Evolutionary conservation across 2,329 filamentous ascomycete genomes (phyloP), one percentile per base, ranked within the genome.

Genomic region (Albophoma yamanashiensis): DNA sequence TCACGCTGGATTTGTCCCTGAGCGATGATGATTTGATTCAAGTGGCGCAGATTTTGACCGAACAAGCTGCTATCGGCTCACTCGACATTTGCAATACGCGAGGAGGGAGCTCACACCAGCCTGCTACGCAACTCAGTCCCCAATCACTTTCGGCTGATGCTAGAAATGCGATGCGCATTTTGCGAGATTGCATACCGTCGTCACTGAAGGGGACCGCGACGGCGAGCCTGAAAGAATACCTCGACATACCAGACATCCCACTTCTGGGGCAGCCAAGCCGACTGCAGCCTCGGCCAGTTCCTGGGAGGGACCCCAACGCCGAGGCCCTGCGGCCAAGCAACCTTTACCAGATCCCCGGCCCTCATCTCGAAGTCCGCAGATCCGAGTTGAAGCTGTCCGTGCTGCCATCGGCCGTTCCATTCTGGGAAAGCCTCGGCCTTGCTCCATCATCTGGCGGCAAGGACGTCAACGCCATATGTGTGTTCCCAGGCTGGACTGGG

Each of bases 341-440:
- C 62, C 73, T 87, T 2, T 88, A 88, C 64, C 77, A 79, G 47
- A 82, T 94, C 2, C 81, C 83, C 1, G 77, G 85, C 0, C 89
- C 90, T 1, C 87, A 89, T 67, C 76, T 94, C 43, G 86, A 90
- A 64, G 78, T 95, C 14, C 86, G 87, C 56, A 81, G 90, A 58
- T 83, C 85, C 25, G 88, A 91, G 45, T 80, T 81, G 1, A 83
- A 82, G 56, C 81, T 92, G 60, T 90, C 91, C 14, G 78, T 95
- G 45, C 77, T 93, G 27, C 89, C 91, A 2, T 83, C 89, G 0
- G 88, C 89, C 0, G 76, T 93, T 25, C 76, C 81, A 1, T 96
- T 94, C 68, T 95, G 91, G 91, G 90, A 94, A 68, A 86, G 87
- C 55, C 76, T 95, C 22, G 89, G 89, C 0, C 78, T 96, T 1